Percentiles rank a stretch among this genome's conserved stretches.
These are phyloP conservation scores for Capsicum baccatum DNA, from an alignment of 257 asterid genomes.

Conservation along the genomic window DNA sequence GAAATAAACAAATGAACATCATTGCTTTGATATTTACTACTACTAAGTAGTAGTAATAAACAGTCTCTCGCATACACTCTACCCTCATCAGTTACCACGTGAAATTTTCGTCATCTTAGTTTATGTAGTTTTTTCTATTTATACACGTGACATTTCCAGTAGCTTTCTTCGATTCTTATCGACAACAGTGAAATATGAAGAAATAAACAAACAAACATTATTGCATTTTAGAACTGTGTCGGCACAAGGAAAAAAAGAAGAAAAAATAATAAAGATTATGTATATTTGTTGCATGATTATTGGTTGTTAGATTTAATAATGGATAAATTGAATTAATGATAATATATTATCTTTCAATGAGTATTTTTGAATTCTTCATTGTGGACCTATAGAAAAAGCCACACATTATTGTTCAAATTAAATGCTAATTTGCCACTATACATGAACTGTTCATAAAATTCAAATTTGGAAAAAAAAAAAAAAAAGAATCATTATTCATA, in stretches of 20 bases:
- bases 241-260: background rate
- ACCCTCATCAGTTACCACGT: too few relatives aligned
- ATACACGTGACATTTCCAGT: too few relatives aligned
- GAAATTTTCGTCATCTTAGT: too few relatives aligned
- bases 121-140: too few relatives aligned
- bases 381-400: slow-evolving; percentile 10
- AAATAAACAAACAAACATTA: background rate
- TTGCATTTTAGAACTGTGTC: background rate
- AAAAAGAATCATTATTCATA: background rate
- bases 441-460: background rate
- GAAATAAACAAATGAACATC: too few relatives aligned
- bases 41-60: too few relatives aligned
- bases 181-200: background rate
- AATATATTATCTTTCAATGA: background rate
- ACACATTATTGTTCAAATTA: slow-evolving; percentile 12
- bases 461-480: too few relatives aligned
- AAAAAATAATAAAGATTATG: background rate
- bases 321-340: background rate
- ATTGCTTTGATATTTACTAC: background rate
- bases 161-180: too few relatives aligned
- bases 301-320: slow-evolving; percentile 13
- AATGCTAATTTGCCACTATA: background rate
- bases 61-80: too few relatives aligned
- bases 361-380: background rate
- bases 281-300: slow-evolving; percentile 11